Percentiles rank a stretch among this genome's conserved stretches.
Evolutionary conservation across 306 rosid species (phyloP).

Genomic region (Rubus idaeus): DNA sequence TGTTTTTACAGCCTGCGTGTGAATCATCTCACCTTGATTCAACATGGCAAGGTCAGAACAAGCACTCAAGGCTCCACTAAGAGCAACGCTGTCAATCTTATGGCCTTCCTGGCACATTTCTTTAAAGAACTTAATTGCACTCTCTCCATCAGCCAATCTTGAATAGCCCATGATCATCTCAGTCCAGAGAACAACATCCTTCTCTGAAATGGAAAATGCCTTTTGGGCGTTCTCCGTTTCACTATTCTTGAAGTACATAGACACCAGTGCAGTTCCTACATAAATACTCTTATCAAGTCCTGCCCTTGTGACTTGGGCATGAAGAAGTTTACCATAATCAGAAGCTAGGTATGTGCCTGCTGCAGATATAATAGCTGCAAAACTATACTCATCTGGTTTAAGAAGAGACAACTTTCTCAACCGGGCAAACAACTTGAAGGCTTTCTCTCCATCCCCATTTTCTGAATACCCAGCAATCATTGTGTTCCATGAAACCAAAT

Average conservation of each 20-base stretch:
- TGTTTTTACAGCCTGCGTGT: conserved; percentile 59
- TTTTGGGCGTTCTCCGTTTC: conserved; percentile 54
- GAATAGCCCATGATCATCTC: conserved; percentile 74
- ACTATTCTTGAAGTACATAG: conserved; percentile 67
- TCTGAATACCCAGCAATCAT: conserved; percentile 72
- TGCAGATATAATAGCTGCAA: conserved; percentile 58
- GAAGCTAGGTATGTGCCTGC: conserved; percentile 36
- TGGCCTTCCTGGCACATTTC: conserved; percentile 56
- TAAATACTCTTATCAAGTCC: conserved; percentile 58
- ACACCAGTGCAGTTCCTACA: conserved; percentile 69
- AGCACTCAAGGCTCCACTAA: conserved; percentile 66
- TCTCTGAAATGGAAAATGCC: conserved; percentile 51
- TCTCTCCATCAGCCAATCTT: conserved; percentile 49
- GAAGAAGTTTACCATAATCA: conserved; percentile 62
- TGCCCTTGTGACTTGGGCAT: conserved; percentile 56
- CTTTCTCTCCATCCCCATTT: conserved; percentile 55
- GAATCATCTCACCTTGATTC: conserved; percentile 80
- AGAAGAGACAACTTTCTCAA: conserved; percentile 35
- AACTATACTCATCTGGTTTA: conserved; percentile 73
- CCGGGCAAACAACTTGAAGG: conserved; percentile 55
- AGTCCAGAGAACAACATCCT: conserved; percentile 84
- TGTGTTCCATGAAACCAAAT: conserved; percentile 86
- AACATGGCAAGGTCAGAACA: conserved; percentile 74
- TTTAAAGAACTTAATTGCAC: conserved; percentile 49
- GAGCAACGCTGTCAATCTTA: conserved; percentile 57